Evolutionary conservation across 2,329 filamentous ascomycete genomes (phyloP), one percentile per base, ranked within the genome.

Genomic region (Trichoderma koningiopsis): DNA sequence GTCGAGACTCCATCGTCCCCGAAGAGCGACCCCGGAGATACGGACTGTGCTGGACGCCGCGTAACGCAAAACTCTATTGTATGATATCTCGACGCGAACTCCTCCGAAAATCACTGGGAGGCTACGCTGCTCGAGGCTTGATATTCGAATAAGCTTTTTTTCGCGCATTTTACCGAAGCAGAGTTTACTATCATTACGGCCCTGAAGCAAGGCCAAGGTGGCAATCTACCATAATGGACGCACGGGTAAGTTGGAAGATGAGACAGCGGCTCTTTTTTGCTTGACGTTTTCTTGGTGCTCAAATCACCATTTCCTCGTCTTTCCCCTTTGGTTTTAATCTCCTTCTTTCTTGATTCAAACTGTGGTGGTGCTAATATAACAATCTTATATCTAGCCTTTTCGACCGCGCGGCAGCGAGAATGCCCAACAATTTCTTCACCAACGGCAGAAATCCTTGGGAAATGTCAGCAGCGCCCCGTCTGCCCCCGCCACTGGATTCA

Each of bases 401-500:
- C 79, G 81, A 75, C 78, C 79, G 68, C 79, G 80, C 72, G 78
- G 78, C 87, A 91, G 80, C 66, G 80, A 83, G 70, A 86, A 87
- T 73, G 89, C 89, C 77, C 82, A 74, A 29, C 77, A 76, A 11
- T 68, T 86, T 65, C 82, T 94, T 71, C 92, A 96, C 75, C 90
- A 93, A 75, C 91, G 91, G 72, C 91, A 93, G 82, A 97, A 97
- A 81, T 96, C 94, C 10, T 89, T 89, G 79, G 79, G 91, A 81
- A 80, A 86, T 85, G 73, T 92, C 56, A 72, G 74, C 35, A 72
- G 70, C 49, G 78, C 76, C 74, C 71, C 77, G 35, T 72, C 73
- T 14, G 72, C 72, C 3, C 62, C 73, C 14, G 70, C 71, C 24
- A 72, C 71, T 27, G 80, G 79, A 43, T 74, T 81, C 52, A 80